Conservation (phyloP, 148 eudicot genomes). For the Pharnaceum exiguum region DNA sequence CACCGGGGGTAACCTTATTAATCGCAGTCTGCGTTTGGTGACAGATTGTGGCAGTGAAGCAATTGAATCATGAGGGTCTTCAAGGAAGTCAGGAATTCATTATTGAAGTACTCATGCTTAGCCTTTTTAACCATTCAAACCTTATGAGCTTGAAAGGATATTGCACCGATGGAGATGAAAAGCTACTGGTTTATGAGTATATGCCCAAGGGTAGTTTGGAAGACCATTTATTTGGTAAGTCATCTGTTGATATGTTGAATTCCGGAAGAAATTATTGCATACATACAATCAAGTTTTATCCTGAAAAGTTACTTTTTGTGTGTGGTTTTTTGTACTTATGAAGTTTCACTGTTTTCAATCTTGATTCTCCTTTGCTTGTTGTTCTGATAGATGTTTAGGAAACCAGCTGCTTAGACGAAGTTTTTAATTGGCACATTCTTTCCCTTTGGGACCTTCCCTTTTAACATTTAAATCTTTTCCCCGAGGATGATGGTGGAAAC, state of each 20-base stretch:
- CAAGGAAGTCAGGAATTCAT: slow-evolving; percentile 51
- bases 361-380: neutral
- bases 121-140: slow-evolving; percentile 43
- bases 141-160: slow-evolving; percentile 46
- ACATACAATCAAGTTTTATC: neutral
- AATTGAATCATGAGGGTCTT: slow-evolving; percentile 37
- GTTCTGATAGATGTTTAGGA: neutral
- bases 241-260: slow-evolving; percentile 1
- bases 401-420: neutral
- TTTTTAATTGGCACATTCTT: neutral
- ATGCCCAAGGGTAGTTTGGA: slow-evolving; percentile 52
- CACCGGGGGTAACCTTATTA: slow-evolving; percentile 1
- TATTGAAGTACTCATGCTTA: slow-evolving; percentile 48
- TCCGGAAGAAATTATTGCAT: neutral
- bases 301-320: neutral
- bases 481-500: neutral
- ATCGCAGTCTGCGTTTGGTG: slow-evolving; percentile 7
- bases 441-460: neutral
- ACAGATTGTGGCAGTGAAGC: slow-evolving; percentile 44
- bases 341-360: neutral
- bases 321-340: neutral
- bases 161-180: slow-evolving; percentile 46
- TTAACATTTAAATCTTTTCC: neutral
- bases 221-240: slow-evolving; percentile 42
- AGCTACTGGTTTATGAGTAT: slow-evolving; percentile 42